Evolutionary conservation across 2,329 filamentous ascomycete species (phyloP), one percentile per base, ranked within the genome.

Genomic region (Colletotrichum sp.): DNA sequence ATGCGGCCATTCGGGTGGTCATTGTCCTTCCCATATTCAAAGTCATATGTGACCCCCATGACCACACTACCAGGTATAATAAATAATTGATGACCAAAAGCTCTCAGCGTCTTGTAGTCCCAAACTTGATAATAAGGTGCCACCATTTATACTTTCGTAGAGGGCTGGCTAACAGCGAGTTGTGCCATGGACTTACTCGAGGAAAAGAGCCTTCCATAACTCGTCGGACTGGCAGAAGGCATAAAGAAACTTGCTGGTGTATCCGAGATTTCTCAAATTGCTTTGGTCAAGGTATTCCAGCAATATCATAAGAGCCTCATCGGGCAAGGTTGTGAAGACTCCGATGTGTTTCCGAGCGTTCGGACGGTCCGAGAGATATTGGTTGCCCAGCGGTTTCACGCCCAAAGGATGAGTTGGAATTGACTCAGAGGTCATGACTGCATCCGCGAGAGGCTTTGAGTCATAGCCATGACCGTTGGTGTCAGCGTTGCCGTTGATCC

Each of bases 321-420:
- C 96, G 5, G 96, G 94, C 69, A 98, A 86, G 52, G 84, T 82
- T 73, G 89, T 89, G 81, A 98, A 94, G 7, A 82, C 81, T 18
- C 96, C 96, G 76, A 92, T 90, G 52, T 87, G 89, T 64, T 87
- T 84, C 75, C 95, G 94, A 63, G 95, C 90, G 85, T 94, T 94
- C 71, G 88, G 88, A 4, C 87, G 88, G 14, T 91, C 88, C 24
- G 92, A 91, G 58, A 96, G 90, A 64, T 90, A 93, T 79, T 93
- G 92, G 86, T 99, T 98, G 48, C 96, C 97, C 76, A 94, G 90
- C 2, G 97, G 96, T 82, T 96, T 97, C 78, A 98, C 89, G 36
- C 94, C 94, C 62, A 98, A 87, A 48, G 95, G 95, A 87, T 98
- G 96, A 52, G 89, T 88, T 66, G 94, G 94, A 69, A 98, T 93